A percentile compares a stretch with the other conserved stretches of the same genome.
phyloP scores from a whole-genome alignment of 192 early-diverging fungal genomes.

The Coemansia sp. region DNA sequence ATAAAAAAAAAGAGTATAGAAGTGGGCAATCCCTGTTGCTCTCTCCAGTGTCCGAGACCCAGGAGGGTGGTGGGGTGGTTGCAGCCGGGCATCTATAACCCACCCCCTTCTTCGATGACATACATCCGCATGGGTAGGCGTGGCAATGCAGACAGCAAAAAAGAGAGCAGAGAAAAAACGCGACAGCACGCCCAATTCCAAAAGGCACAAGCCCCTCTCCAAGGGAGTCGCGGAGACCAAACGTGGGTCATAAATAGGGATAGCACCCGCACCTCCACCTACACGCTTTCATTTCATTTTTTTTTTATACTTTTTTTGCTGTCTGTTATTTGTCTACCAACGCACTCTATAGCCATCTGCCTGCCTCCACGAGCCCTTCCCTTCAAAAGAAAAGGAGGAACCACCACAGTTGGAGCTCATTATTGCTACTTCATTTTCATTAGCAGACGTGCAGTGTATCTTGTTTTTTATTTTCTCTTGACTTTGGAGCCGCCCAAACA shows the following conservation, averaged over 20 bases:
- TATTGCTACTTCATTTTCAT: not conserved
- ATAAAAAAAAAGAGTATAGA: not conserved
- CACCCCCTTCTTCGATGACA: not conserved
- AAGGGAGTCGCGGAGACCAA: not conserved
- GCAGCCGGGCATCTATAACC: not conserved
- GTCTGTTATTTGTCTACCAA: not conserved
- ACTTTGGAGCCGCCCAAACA: not conserved
- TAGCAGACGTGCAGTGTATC: not conserved
- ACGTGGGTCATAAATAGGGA: conserved; percentile 6
- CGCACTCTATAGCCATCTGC: not conserved
- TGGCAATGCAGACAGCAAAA: not conserved
- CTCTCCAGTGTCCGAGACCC: not conserved
- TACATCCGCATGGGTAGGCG: not conserved
- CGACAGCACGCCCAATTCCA: conserved; percentile 4
- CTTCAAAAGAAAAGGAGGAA: no score
- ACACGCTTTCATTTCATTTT: not conserved
- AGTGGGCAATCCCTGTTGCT: not conserved
- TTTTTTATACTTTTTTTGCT: not conserved
- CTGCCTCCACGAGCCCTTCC: not conserved
- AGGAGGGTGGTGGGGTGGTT: not conserved
- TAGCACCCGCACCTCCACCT: not conserved
- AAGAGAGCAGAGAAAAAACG: conserved; percentile 6
- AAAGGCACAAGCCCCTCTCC: not conserved
- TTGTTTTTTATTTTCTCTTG: not conserved
- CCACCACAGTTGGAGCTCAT: not conserved